Conservation (phyloP, 2,329 filamentous ascomycete genomes). For the Fusarium sp. region DNA sequence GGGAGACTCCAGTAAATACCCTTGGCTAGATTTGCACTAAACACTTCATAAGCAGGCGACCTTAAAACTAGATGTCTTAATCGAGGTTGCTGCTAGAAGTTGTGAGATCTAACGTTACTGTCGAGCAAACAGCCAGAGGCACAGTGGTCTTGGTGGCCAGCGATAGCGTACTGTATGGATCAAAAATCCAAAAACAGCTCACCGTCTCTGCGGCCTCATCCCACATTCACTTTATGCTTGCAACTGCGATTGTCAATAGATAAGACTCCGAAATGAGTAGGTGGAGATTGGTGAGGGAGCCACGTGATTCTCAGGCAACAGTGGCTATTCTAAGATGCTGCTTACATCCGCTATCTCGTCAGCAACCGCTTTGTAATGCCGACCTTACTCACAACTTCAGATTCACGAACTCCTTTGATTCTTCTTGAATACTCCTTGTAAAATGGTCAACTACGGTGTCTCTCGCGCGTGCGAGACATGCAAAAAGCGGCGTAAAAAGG, state of each 20-base stretch:
- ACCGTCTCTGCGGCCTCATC: neutral
- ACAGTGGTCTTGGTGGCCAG: neutral
- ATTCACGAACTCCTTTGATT: neutral
- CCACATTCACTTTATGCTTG: neutral
- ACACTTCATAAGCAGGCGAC: accelerated
- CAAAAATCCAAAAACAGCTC: neutral
- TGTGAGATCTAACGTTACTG: neutral
- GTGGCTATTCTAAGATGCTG: neutral
- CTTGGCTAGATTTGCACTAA: no score
- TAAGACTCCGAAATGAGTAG: neutral
- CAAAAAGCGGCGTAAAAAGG: constrained; percentile 18
- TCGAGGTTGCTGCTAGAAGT: neutral
- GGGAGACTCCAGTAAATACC: accelerated
- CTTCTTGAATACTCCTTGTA: accelerated
- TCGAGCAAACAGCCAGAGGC: neutral
- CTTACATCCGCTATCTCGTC: neutral
- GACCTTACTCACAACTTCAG: neutral
- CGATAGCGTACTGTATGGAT: neutral
- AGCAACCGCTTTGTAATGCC: neutral
- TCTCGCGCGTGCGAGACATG: constrained; percentile 3
- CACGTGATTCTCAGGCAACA: neutral
- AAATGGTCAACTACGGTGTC: constrained; percentile 9
- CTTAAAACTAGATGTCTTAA: neutral
- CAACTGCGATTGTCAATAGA: neutral
- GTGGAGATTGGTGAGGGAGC: neutral